Conservation (phyloP, 2,329 filamentous ascomycete genomes). For the Xylariales sp. region DNA sequence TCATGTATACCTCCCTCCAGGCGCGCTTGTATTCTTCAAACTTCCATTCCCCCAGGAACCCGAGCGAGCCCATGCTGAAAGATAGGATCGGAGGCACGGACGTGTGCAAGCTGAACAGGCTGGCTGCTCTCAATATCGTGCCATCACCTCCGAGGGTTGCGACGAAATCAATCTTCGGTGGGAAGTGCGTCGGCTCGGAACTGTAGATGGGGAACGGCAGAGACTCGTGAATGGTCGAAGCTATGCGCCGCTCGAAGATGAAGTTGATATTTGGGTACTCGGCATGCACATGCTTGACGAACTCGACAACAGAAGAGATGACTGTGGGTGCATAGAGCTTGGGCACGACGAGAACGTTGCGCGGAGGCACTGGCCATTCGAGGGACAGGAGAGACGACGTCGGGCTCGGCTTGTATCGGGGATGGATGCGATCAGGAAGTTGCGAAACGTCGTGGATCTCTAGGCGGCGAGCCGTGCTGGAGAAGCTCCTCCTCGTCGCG, state of each 20-base stretch:
- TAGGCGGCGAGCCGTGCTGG: conserved; percentile 36
- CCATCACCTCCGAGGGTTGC: conserved; percentile 91
- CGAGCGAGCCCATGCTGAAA: conserved; percentile 95
- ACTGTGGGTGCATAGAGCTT: conserved; percentile 54
- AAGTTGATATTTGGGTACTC: conserved; percentile 80
- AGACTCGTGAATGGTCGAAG: conserved; percentile 63
- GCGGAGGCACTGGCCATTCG: conserved; percentile 49
- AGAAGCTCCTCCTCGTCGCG: too few relatives aligned
- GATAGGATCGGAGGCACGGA: conserved; percentile 87
- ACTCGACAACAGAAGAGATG: conserved; percentile 46
- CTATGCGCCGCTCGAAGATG: conserved; percentile 76
- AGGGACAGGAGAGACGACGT: conserved; percentile 51
- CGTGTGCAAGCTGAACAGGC: conserved; percentile 75
- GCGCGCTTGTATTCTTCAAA: conserved; percentile 90
- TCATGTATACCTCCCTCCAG: conserved; percentile 90
- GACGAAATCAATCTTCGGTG: conserved; percentile 81
- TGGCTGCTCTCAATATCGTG: conserved; percentile 81
- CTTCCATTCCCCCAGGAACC: conserved; percentile 95
- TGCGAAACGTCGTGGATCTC: conserved; percentile 46
- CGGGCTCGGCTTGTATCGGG: conserved; percentile 58
- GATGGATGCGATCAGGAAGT: conserved; percentile 54
- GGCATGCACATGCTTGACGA: conserved; percentile 67
- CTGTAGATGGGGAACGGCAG: conserved; percentile 73
- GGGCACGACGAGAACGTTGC: conserved; percentile 54
- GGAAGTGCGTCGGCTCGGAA: conserved; percentile 46